A percentile compares a stretch with the other conserved stretches of the same genome.
These are phyloP conservation scores for Dioszegia hungarica DNA, from an alignment of 768 basidiomycete genomes.

Conservation along the genomic window DNA sequence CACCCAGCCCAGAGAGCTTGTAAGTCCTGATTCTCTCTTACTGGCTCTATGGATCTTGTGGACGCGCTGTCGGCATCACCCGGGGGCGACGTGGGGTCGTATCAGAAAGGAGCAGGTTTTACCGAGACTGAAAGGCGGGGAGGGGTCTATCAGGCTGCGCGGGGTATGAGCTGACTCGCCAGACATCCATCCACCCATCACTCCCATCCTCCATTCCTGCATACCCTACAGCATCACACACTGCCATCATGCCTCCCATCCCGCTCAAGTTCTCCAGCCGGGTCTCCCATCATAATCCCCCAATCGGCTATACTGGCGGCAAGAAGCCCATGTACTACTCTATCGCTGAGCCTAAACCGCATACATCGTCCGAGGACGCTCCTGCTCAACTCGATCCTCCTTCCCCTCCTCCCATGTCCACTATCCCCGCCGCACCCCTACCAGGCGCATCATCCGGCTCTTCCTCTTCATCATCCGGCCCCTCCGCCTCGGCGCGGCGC, in stretches of 20 bases:
- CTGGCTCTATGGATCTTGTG: too few species aligned
- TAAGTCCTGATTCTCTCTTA: too few species aligned
- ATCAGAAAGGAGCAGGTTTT: not conserved
- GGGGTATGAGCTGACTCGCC: too few species aligned
- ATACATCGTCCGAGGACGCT: not conserved
- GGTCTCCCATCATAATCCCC: not conserved
- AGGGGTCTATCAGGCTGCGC: too few species aligned
- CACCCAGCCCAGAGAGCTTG: too few species aligned
- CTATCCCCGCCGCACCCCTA: not conserved
- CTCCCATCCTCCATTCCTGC: too few species aligned
- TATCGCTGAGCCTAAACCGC: not conserved
- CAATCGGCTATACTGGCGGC: not conserved
- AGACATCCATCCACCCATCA: too few species aligned
- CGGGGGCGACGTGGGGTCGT: too few species aligned
- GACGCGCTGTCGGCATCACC: too few species aligned
- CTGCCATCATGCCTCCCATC: not conserved
- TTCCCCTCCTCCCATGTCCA: not conserved
- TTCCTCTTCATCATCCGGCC: not conserved
- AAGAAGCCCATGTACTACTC: not conserved
- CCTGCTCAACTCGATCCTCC: not conserved
- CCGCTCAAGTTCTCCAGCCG: slow-evolving; percentile 3
- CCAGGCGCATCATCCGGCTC: not conserved
- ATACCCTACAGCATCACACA: not conserved
- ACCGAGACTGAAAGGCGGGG: too few species aligned
- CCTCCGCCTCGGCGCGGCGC: not conserved